phyloP scores from a whole-genome alignment of 1,139 yeast species.

The Candida buenavistaensis region DNA sequence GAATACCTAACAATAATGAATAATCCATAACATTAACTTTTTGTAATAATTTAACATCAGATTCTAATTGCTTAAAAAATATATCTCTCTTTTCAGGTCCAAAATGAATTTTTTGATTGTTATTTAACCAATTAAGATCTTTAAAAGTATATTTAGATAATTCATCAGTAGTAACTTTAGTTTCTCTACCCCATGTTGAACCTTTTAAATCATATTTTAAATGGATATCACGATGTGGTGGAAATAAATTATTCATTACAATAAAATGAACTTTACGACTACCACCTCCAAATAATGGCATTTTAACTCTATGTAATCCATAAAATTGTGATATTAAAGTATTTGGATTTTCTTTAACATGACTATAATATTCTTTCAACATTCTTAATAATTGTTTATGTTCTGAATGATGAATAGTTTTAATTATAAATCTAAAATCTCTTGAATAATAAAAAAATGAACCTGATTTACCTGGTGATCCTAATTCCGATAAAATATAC shows the following conservation, averaged over 20 bases:
- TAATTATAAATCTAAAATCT: slow-evolving; percentile 91
- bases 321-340: slow-evolving; percentile 91
- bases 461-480: slow-evolving; percentile 97
- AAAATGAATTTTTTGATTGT: slow-evolving; percentile 59
- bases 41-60: slow-evolving; percentile 73
- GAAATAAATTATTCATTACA: slow-evolving; percentile 96
- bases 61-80: slow-evolving; percentile 67
- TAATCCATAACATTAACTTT: slow-evolving; percentile 92
- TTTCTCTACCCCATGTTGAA: slow-evolving; percentile 80
- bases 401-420: slow-evolving; percentile 92
- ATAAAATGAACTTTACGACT: slow-evolving; percentile 85
- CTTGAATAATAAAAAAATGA: slow-evolving; percentile 93
- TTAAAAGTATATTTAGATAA: slow-evolving; percentile 55
- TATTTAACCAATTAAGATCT: slow-evolving; percentile 85
- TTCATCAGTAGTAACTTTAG: slow-evolving; percentile 31
- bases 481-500: slow-evolving; percentile 86
- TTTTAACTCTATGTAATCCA: slow-evolving; percentile 90
- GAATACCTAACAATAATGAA: slow-evolving; percentile 83
- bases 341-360: slow-evolving; percentile 81
- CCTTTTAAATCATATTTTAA: slow-evolving; percentile 91
- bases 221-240: slow-evolving; percentile 89
- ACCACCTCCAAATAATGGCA: slow-evolving; percentile 53
- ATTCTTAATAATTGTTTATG: slow-evolving; percentile 79
- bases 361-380: slow-evolving; percentile 74
- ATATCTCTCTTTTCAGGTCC: slow-evolving; percentile 67